Percentiles rank a stretch among this genome's conserved stretches.
phyloP scores from a whole-genome alignment of 164 flowering plant genomes.

The Warburgia ugandensis region DNA sequence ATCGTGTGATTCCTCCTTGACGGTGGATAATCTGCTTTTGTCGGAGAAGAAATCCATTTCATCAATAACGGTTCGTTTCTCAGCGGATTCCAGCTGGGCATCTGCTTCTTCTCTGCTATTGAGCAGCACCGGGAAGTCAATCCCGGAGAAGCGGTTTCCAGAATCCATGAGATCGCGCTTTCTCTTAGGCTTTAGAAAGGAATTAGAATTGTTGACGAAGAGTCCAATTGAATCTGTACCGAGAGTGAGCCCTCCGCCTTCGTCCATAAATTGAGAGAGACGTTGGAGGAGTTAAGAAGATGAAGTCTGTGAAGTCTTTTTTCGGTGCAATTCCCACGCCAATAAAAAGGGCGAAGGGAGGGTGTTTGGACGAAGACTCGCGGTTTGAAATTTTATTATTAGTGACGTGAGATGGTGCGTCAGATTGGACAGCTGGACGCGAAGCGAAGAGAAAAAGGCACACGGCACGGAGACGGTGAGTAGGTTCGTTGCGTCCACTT shows the following conservation, averaged over 20 bases:
- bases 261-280: slow-evolving; percentile 43
- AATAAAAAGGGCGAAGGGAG: slow-evolving; percentile 19
- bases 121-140: slow-evolving; percentile 42
- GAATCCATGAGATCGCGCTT: slow-evolving; percentile 20
- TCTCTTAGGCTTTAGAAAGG: slow-evolving; percentile 16
- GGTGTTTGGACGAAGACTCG: background rate
- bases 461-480: slow-evolving; percentile 2
- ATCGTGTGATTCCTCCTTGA: slow-evolving; percentile 40
- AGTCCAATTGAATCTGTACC: slow-evolving; percentile 34
- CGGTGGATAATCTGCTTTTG: slow-evolving; percentile 14
- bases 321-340: slow-evolving; percentile 38
- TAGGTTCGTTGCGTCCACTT: slow-evolving; percentile 11
- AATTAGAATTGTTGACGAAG: slow-evolving; percentile 26
- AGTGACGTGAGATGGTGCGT: slow-evolving; percentile 23
- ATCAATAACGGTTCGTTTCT: slow-evolving; percentile 18
- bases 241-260: slow-evolving; percentile 51
- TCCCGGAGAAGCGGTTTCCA: slow-evolving; percentile 5
- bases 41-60: slow-evolving; percentile 79
- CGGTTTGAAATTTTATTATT: slow-evolving; percentile 15
- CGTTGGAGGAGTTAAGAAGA: slow-evolving; percentile 7
- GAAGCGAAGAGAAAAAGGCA: background rate
- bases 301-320: slow-evolving; percentile 13
- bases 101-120: slow-evolving; percentile 6
- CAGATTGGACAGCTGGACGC: slow-evolving; percentile 18
- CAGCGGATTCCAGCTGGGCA: too few species aligned